phyloP scores from a whole-genome alignment of 306 rosid species.

The Prunus salicina region DNA sequence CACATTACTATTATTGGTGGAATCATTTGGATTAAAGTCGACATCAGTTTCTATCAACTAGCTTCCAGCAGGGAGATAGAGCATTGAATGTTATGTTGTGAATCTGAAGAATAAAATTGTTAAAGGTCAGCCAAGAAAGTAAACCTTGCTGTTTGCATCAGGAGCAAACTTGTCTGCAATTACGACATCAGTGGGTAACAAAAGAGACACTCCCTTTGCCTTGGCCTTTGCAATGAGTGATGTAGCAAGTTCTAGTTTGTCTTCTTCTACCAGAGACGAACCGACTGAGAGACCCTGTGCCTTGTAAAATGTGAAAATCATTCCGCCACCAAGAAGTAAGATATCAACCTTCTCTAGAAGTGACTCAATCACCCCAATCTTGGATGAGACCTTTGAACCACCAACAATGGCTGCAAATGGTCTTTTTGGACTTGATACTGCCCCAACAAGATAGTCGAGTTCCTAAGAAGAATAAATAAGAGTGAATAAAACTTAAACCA shows the following conservation, averaged over 20 bases:
- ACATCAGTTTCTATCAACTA: background rate
- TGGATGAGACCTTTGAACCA: conserved; percentile 98
- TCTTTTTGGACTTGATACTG: conserved; percentile 87
- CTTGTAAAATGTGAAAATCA: conserved; percentile 99
- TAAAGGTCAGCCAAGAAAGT: conserved; percentile 25
- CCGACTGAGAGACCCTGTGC: conserved; percentile 99
- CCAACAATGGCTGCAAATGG: conserved; percentile 99
- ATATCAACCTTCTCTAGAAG: conserved; percentile 83
- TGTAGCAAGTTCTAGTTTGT: conserved; percentile 85
- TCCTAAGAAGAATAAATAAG: conserved; percentile 49
- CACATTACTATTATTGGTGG: background rate
- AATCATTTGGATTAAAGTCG: background rate
- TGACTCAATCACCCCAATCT: conserved; percentile 96
- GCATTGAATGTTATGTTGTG: background rate
- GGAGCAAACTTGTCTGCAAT: conserved; percentile 97
- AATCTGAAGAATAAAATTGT: conserved; percentile 12
- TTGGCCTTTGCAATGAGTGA: conserved; percentile 83
- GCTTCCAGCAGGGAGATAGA: background rate
- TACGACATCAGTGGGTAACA: conserved; percentile 86
- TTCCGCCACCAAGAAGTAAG: conserved; percentile 97
- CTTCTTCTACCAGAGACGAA: conserved; percentile 95
- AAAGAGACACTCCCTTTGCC: conserved; percentile 93
- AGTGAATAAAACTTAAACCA: conserved; percentile 1
- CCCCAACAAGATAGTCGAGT: conserved; percentile 99
- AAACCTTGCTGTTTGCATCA: conserved; percentile 99